Base-by-base conservation (phyloP, 768 basidiomycete genomes). In the Mycena rosella region DNA sequence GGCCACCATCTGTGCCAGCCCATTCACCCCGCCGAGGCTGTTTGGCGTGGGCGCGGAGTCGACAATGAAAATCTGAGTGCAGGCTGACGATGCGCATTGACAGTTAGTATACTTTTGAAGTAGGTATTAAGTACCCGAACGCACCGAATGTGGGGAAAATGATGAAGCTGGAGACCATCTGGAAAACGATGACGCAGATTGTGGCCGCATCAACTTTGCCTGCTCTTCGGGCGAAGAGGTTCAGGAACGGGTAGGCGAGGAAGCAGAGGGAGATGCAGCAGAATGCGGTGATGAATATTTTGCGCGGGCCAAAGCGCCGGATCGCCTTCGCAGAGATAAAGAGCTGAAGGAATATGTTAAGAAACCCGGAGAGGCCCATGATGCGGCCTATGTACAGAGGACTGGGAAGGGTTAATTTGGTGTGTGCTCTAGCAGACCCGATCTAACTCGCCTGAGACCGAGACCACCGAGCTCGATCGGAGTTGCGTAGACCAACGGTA, bases 321-420 rank as follows among this genome's bases (percentile, higher is more conserved):
- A 71, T 70, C 3, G 56, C 32, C 32, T 42, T 40, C 17, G 61
- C 61, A 0, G 64, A 51, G 29, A 66, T 42, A 18, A 66, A 59
- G 13, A 40, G 26, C 72, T 88, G 86, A 67, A 84, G 76, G 53
- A 83, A 30, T 15, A 86, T 85, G 63, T 85, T 87, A 29, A 82
- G 60, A 27, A 87, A 66, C 7, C 87, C 87, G 63, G 79, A 82
- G 11, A 70, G 53, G 13, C 82, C 81, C 55, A 87, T 81, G 53
- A 87, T 83, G 36, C 79, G 77, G 11, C 88, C 88, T 42, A 89
- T 89, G 15, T 72, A 68, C 9, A 81, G 79, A 5, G 88, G 85
- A 29, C 79, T 75, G 34, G 1, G 20, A 3, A 7, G 11, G 8
- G 24, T 29, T 44, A 17, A 36, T 22, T 65, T 0, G 24, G 20